These are phyloP conservation scores for Orbilia javanica DNA, from an alignment of 2,329 filamentous ascomycete genomes.

Conservation along the genomic window DNA sequence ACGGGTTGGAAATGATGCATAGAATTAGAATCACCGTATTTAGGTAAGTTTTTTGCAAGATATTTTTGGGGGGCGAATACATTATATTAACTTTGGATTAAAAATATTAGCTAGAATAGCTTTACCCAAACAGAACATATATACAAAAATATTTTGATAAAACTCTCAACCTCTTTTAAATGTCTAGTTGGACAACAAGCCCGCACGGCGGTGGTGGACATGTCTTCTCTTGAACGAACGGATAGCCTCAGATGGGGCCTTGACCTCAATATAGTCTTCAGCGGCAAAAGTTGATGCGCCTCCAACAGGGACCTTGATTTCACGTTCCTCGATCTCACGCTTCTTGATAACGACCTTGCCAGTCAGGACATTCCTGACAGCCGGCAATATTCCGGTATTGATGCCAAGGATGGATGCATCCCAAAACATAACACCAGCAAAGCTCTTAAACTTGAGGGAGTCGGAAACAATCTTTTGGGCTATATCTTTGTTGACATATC, in stretches of 20 bases:
- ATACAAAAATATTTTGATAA: conserved; percentile 34
- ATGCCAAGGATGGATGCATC: conserved; percentile 31
- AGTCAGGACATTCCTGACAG: conserved; percentile 27
- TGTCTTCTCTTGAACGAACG: conserved; percentile 33
- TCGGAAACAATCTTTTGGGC: conserved; percentile 27
- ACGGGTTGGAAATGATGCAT: neutral
- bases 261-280: conserved; percentile 42
- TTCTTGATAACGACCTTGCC: conserved; percentile 19
- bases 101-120: conserved; percentile 25
- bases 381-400: conserved; percentile 24
- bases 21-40: conserved; percentile 23
- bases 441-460: conserved; percentile 32
- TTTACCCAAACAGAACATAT: conserved; percentile 32
- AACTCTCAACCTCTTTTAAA: neutral
- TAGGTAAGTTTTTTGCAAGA: neutral
- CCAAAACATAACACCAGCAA: conserved; percentile 51
- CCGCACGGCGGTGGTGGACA: conserved; percentile 27
- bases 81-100: conserved; percentile 20
- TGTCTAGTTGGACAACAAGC: conserved; percentile 7
- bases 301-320: conserved; percentile 43
- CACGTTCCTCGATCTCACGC: conserved; percentile 38
- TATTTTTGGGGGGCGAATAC: neutral
- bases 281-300: conserved; percentile 31
- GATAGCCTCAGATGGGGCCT: conserved; percentile 33
- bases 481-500: conserved; percentile 22